Percentiles rank a stretch among this genome's conserved stretches.
phyloP scores from a whole-genome alignment of 495 filamentous ascomycete species.

The Sordaria brevicollis region DNA sequence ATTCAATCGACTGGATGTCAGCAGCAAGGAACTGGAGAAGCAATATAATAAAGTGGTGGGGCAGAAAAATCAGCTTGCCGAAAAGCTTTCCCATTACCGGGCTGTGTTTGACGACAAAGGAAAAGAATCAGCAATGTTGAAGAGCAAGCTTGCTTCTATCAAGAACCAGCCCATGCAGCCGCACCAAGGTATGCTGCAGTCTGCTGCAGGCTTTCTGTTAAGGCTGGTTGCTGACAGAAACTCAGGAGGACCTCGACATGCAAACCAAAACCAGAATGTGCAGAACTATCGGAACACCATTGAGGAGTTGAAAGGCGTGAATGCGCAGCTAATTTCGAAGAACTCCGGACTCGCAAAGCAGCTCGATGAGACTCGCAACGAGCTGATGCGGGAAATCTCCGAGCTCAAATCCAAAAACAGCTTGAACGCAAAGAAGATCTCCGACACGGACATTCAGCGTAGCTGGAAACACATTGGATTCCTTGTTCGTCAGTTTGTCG shows the following conservation, averaged over 20 bases:
- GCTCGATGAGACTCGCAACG: not conserved
- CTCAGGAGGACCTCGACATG: not conserved
- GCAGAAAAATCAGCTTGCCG: too few relatives aligned
- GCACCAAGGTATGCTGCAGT: too few relatives aligned
- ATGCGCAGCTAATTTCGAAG: not conserved
- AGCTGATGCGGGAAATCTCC: not conserved
- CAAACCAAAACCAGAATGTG: not conserved
- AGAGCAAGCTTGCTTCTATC: too few relatives aligned
- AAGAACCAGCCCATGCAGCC: too few relatives aligned
- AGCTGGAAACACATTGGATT: not conserved
- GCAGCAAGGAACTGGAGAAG: too few relatives aligned
- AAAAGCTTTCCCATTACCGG: too few relatives aligned
- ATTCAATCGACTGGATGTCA: too few relatives aligned
- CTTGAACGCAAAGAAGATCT: not conserved
- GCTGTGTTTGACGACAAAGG: too few relatives aligned
- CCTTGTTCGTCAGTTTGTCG: not conserved
- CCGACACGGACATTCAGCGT: not conserved
- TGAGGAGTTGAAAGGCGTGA: not conserved
- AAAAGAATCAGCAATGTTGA: too few relatives aligned
- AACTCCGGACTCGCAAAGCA: not conserved
- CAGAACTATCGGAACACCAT: not conserved
- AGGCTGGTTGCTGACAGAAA: not conserved
- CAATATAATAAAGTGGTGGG: too few relatives aligned
- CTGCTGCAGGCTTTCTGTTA: not conserved
- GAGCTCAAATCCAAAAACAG: not conserved